Evolutionary conservation across 441 rosid genomes (phyloP).

Genomic region (Pelargonium myrrhifolium): DNA sequence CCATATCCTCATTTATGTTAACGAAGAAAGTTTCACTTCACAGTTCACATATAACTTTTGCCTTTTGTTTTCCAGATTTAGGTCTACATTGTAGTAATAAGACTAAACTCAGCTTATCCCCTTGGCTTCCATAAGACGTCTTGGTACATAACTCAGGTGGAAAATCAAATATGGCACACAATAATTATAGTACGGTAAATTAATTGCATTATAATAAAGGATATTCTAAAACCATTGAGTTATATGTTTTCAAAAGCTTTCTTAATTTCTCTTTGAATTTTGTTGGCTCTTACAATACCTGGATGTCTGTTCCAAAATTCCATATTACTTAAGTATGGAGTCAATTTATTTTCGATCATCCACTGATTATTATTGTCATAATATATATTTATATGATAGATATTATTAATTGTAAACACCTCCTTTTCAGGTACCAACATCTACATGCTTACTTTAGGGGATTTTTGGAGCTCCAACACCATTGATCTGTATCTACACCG

Average conservation of each 20-base stretch:
- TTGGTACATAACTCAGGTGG: neutral
- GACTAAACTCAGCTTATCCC: neutral
- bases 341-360: neutral
- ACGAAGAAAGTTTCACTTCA: neutral
- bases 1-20: neutral
- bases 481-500: conserved; percentile 88
- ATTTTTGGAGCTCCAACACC: conserved; percentile 92
- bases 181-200: neutral
- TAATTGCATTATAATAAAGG: neutral
- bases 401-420: conserved; percentile 2
- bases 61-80: neutral
- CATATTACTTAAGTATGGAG: too few relatives aligned
- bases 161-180: neutral
- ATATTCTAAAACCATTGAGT: neutral
- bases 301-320: too few relatives aligned
- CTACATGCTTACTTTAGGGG: conserved; percentile 84
- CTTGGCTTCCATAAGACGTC: neutral
- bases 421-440: conserved; percentile 65
- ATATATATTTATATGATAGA: neutral
- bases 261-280: too few relatives aligned
- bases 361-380: neutral
- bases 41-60: neutral
- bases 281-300: too few relatives aligned
- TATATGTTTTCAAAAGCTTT: too few relatives aligned
- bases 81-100: neutral